These are phyloP conservation scores for Globisporangium iwayamae DNA, from an alignment of 352 stramenopile species.

Conservation along the genomic window DNA sequence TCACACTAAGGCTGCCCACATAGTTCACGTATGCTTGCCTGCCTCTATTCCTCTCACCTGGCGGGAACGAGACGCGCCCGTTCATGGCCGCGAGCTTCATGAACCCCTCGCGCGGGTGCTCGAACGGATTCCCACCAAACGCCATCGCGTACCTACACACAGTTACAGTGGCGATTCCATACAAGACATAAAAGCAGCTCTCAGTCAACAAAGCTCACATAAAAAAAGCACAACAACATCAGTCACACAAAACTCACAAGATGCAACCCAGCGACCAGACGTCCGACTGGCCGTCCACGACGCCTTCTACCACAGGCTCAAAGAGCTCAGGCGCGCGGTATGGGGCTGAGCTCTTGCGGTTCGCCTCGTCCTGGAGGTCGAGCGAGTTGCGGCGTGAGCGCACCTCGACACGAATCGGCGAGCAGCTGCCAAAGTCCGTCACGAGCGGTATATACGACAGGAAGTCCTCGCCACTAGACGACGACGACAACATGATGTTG, in stretches of 20 bases:
- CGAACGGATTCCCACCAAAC: conserved; percentile 79
- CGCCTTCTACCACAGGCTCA: conserved; percentile 56
- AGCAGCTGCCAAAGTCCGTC: conserved; percentile 84
- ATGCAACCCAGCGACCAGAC: conserved; percentile 85
- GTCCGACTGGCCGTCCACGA: conserved; percentile 77
- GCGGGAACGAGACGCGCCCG: conserved; percentile 69
- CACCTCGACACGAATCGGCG: conserved; percentile 65
- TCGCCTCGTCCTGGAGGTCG: conserved; percentile 77
- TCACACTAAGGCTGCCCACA: neutral
- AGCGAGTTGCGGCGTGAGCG: conserved; percentile 66
- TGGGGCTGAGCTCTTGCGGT: conserved; percentile 74
- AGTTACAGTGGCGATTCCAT: neutral
- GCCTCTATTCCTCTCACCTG: conserved; percentile 25
- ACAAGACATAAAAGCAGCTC: neutral
- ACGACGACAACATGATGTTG: conserved; percentile 76
- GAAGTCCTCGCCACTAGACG: conserved; percentile 54
- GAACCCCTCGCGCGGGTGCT: conserved; percentile 76
- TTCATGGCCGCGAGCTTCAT: conserved; percentile 84
- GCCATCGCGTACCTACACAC: conserved; percentile 71
- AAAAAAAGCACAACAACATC: neutral
- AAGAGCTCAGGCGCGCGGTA: conserved; percentile 86
- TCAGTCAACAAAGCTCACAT: neutral
- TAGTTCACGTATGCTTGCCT: neutral
- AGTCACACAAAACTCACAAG: conserved; percentile 33
- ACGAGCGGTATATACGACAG: conserved; percentile 78